phyloP scores from a whole-genome alignment of 805 yeast genomes.

The Zygotorulaspora danielsina region DNA sequence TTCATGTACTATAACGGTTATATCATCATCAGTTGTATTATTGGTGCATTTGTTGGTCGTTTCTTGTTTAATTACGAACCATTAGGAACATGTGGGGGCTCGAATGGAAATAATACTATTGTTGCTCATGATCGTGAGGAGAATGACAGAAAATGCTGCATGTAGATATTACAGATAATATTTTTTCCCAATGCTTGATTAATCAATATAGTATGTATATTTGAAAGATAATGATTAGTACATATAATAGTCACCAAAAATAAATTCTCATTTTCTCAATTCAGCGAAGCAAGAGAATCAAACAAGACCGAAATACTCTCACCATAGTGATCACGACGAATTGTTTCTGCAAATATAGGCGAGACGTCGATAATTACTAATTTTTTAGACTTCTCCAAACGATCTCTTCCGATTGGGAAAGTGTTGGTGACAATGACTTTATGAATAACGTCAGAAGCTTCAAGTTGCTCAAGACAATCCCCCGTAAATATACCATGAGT shows the following conservation, averaged over 20 bases:
- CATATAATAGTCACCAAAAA: not conserved
- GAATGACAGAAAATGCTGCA: constrained; percentile 36
- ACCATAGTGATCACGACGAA: constrained; percentile 97
- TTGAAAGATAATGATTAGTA: not conserved
- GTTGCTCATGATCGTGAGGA: constrained; percentile 30
- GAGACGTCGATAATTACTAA: constrained; percentile 87
- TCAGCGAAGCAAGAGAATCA: constrained; percentile 66
- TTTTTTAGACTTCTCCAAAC: constrained; percentile 56
- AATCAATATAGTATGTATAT: not conserved
- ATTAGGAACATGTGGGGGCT: constrained; percentile 24
- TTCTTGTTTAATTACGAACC: constrained; percentile 50
- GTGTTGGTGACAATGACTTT: constrained; percentile 94
- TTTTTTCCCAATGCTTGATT: not conserved
- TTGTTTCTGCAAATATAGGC: constrained; percentile 95
- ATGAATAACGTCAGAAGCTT: constrained; percentile 77
- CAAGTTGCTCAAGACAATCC: constrained; percentile 74
- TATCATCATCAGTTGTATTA: constrained; percentile 55
- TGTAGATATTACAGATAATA: constrained; percentile 16
- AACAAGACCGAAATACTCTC: constrained; percentile 91
- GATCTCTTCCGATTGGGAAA: constrained; percentile 74
- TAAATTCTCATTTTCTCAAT: not conserved
- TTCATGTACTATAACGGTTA: constrained; percentile 76
- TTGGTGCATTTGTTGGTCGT: constrained; percentile 60
- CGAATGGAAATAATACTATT: constrained; percentile 2
- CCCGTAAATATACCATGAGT: constrained; percentile 95